These are phyloP conservation scores for Trichophyton simii DNA, from an alignment of 2,329 filamentous ascomycete species.

Conservation along the genomic window DNA sequence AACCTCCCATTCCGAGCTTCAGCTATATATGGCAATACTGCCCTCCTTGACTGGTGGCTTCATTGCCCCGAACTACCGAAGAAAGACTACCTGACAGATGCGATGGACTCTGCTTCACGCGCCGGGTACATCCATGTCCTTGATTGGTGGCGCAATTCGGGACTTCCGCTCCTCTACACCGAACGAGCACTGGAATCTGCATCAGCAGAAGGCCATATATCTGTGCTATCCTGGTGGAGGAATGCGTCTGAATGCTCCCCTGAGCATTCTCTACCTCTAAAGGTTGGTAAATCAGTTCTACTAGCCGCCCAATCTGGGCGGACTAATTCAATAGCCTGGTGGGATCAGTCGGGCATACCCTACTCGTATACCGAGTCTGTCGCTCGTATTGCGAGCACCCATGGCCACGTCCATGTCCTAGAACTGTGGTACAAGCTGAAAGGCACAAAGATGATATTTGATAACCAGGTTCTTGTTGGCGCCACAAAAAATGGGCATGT, in stretches of 20 bases:
- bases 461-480: constrained; percentile 70
- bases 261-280: constrained; percentile 45
- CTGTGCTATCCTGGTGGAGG: constrained; percentile 89
- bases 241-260: constrained; percentile 51
- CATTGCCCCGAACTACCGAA: constrained; percentile 69
- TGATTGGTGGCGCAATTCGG: constrained; percentile 82
- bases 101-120: constrained; percentile 74
- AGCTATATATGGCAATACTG: constrained; percentile 68
- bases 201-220: constrained; percentile 68
- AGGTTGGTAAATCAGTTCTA: constrained; percentile 72
- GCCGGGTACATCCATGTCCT: constrained; percentile 75
- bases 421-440: constrained; percentile 69
- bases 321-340: constrained; percentile 69
- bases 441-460: constrained; percentile 66
- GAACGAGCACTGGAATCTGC: constrained; percentile 80
- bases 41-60: constrained; percentile 85
- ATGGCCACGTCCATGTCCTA: constrained; percentile 72
- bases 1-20: constrained; percentile 81
- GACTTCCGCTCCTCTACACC: constrained; percentile 69
- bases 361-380: constrained; percentile 70
- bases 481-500: constrained; percentile 80
- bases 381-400: constrained; percentile 69
- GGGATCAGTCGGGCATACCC: constrained; percentile 69
- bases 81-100: constrained; percentile 75
- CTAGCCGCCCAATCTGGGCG: constrained; percentile 74